These are phyloP conservation scores for Annona squamosa DNA, from an alignment of 164 flowering plant species.

Conservation along the genomic window DNA sequence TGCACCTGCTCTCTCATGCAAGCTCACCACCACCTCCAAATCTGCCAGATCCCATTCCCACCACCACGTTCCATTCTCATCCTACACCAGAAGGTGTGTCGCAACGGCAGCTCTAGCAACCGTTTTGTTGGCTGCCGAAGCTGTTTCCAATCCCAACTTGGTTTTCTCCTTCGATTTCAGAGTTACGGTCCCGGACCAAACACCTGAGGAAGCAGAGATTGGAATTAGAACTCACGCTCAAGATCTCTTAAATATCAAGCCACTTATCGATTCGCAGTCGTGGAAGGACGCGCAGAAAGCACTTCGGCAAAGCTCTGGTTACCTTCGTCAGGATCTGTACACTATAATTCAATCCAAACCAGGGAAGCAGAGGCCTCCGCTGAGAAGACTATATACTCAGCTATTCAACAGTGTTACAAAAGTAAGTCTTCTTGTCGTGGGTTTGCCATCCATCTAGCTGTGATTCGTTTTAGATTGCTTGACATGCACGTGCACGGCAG, in stretches of 20 bases:
- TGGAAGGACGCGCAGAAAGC: constrained; percentile 62
- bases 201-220: constrained; percentile 50
- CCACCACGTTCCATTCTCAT: constrained; percentile 4
- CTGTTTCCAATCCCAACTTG: constrained; percentile 3
- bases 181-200: constrained; percentile 54
- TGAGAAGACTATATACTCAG: constrained; percentile 53
- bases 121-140: constrained; percentile 15
- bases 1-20: not conserved
- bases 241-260: constrained; percentile 36
- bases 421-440: constrained; percentile 16
- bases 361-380: constrained; percentile 44
- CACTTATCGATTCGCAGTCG: constrained; percentile 33
- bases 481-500: too few relatives aligned
- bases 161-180: constrained; percentile 41
- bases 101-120: constrained; percentile 11
- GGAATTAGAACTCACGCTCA: constrained; percentile 37
- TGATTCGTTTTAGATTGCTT: too few relatives aligned
- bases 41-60: not conserved
- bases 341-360: constrained; percentile 68
- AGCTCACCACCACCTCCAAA: not conserved
- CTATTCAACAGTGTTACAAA: constrained; percentile 55
- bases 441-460: not conserved
- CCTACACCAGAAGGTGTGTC: constrained; percentile 7
- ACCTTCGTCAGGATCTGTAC: constrained; percentile 56
- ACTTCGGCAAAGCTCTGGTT: constrained; percentile 41